phyloP scores from a whole-genome alignment of 2,329 filamentous ascomycete species.

The Penicillium sp. region DNA sequence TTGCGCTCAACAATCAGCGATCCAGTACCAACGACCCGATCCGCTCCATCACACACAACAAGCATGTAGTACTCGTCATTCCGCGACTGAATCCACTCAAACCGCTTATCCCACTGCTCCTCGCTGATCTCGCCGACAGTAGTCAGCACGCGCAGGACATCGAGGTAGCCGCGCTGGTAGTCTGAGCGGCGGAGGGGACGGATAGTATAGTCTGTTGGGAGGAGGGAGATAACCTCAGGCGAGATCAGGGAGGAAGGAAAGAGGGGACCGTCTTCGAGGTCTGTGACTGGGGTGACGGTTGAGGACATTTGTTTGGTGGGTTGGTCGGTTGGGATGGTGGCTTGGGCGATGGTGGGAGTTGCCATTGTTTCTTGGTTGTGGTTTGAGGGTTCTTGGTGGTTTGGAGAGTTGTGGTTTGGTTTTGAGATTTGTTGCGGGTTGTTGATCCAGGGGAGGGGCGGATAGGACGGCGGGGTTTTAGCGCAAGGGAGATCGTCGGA shows the following conservation, averaged over 20 bases:
- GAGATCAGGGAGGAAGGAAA: slow-evolving; percentile 79
- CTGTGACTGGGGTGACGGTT: slow-evolving; percentile 20
- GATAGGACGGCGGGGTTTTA: slow-evolving; percentile 15
- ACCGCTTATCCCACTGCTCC: slow-evolving; percentile 73
- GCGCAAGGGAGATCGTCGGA: slow-evolving; percentile 18
- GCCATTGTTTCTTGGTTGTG: background rate
- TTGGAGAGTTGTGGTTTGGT: background rate
- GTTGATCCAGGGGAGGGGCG: slow-evolving; percentile 12
- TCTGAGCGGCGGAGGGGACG: slow-evolving; percentile 77
- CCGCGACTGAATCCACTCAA: slow-evolving; percentile 74
- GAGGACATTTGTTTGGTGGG: slow-evolving; percentile 14
- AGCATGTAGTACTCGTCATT: slow-evolving; percentile 82
- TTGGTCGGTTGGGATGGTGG: slow-evolving; percentile 18
- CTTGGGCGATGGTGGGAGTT: slow-evolving; percentile 8
- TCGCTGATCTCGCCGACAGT: slow-evolving; percentile 84
- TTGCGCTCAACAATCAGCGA: slow-evolving; percentile 91
- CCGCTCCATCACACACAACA: slow-evolving; percentile 72
- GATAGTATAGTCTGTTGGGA: slow-evolving; percentile 79
- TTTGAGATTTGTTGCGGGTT: background rate
- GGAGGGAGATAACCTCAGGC: slow-evolving; percentile 65
- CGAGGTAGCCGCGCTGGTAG: slow-evolving; percentile 79
- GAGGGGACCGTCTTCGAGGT: slow-evolving; percentile 56
- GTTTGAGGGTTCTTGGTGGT: background rate
- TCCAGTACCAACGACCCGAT: slow-evolving; percentile 81
- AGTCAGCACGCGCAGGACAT: slow-evolving; percentile 86